Base-by-base conservation (phyloP, 352 stramenopile species). In the Phytopythium montanum region DNA sequence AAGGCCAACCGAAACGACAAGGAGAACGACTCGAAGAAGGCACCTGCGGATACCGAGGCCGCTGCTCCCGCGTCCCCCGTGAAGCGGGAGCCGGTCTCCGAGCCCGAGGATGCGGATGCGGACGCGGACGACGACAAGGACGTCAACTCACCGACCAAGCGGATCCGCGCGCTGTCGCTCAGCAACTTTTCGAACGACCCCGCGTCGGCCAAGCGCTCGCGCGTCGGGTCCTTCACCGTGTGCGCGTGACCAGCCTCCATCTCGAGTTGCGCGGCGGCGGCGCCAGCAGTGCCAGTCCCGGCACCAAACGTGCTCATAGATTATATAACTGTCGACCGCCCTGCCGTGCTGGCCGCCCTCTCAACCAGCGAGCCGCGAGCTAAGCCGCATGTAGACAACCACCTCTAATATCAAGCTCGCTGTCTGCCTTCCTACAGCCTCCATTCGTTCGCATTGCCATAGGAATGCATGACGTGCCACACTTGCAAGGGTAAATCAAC, bases 1-100 rank as follows among this genome's bases (percentile, higher is more conserved):
- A 92, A 88, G 62, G 82, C 82, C 34, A 90, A 85, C 66, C 75
- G 79, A 13, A 85, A 84, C 52, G 76, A 87, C 33, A 75, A 74
- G 52, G 65, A 70, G 52, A 68, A 57, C 42, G 61, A 56, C 33
- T 26, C 39, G n/a, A 70, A 74, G 46, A 45, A 48, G 34, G 45
- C 51, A 14, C 29, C 44, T 16, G 31, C 54, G 0, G 21, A 1
- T 29, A 0, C 33, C 10, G n/a, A 39, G n/a, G 51, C 62, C 36
- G 21, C 42, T 1, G 21, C 42, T 1, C 42, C 66, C 6, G 41
- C 53, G 12, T 58, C 64, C 2, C 64, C 68, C 0, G 44, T 60
- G n/a, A 56, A 71, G 45, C 46, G 64, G 39, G 70, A 80, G 54
- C 45, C 45, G 25, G 65, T 73, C 44, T 36, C 28, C 6, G 36